Conservation (phyloP, 208 protist species). For the Porcisia hertigi region DNA sequence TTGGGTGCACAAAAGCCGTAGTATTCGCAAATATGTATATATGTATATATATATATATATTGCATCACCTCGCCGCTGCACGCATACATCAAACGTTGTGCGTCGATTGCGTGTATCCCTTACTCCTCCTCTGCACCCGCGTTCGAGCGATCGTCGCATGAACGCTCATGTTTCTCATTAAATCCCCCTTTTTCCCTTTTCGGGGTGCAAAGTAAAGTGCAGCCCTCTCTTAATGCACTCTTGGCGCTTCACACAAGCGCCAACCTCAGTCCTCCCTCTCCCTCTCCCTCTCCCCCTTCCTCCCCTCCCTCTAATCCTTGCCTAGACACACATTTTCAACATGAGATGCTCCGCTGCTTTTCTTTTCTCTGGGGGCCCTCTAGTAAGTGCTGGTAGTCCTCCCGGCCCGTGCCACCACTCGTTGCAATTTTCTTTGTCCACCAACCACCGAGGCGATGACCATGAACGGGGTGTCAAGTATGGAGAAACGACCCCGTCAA, state of each 20-base stretch:
- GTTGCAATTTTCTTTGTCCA: not conserved
- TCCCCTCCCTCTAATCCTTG: conserved; percentile 1
- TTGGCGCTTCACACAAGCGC: not conserved
- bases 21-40: too few species aligned
- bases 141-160: not conserved
- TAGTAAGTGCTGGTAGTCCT: not conserved
- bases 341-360: conserved; percentile 10
- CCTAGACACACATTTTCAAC: not conserved
- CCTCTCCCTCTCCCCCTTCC: not conserved
- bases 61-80: not conserved
- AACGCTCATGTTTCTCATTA: not conserved
- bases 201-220: too few species aligned
- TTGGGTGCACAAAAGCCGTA: too few species aligned
- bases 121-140: not conserved
- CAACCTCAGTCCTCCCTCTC: too few species aligned
- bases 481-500: not conserved
- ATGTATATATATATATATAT: too few species aligned
- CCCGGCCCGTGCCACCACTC: not conserved
- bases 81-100: not conserved
- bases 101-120: not conserved
- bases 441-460: not conserved
- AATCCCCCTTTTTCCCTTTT: not conserved
- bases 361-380: not conserved
- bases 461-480: too few species aligned
- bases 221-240: not conserved